phyloP scores from a whole-genome alignment of 768 basidiomycete species.

The Obba rivulosa region DNA sequence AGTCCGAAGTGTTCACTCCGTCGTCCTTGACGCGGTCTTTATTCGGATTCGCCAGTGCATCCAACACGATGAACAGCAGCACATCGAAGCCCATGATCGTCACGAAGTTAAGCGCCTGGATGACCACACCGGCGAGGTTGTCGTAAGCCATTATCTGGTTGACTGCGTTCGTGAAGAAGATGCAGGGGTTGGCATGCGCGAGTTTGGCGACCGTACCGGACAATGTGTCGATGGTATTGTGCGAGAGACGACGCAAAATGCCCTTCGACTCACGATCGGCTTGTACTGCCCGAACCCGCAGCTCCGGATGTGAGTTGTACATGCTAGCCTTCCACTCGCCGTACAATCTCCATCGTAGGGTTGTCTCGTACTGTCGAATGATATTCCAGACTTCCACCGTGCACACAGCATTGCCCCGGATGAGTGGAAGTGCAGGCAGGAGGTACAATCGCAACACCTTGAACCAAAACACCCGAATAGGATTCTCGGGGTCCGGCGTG shows the following conservation, averaged over 20 bases:
- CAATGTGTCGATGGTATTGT: conserved; percentile 77
- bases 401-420: conserved; percentile 81
- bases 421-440: conserved; percentile 82
- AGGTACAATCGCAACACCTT: conserved; percentile 73
- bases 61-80: conserved; percentile 79
- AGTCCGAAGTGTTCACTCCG: conserved; percentile 84
- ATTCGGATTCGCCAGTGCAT: conserved; percentile 78
- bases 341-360: conserved; percentile 84
- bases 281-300: conserved; percentile 74
- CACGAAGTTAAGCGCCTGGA: conserved; percentile 83
- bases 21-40: conserved; percentile 86
- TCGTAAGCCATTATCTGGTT: conserved; percentile 96
- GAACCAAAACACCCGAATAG: conserved; percentile 79
- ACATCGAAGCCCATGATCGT: conserved; percentile 95
- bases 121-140: conserved; percentile 84
- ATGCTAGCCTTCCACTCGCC: conserved; percentile 86
- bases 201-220: conserved; percentile 88
- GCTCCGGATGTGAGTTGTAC: conserved; percentile 73
- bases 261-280: conserved; percentile 86
- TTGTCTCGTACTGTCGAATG: conserved; percentile 71
- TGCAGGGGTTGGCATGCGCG: conserved; percentile 90
- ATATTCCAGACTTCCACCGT: conserved; percentile 93
- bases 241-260: conserved; percentile 81
- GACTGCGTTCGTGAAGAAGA: conserved; percentile 85
- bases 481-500: conserved; percentile 50